These are phyloP conservation scores for Clitopilus hobsonii DNA, from an alignment of 768 basidiomycete genomes.

Conservation along the genomic window DNA sequence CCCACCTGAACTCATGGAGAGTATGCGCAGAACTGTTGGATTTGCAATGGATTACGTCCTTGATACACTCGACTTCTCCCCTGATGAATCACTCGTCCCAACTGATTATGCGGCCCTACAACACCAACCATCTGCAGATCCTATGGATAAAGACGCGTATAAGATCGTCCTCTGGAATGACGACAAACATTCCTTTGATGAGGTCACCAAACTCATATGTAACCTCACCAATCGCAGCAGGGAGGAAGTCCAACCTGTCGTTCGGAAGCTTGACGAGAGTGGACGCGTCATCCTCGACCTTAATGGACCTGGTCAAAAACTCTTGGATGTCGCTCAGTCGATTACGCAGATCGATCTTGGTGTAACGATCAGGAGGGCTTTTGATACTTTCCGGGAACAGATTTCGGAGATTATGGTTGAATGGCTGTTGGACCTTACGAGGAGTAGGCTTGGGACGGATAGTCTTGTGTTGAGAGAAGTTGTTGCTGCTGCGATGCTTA, in stretches of 20 bases:
- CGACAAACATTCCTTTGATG: constrained; percentile 92
- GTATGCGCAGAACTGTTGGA: constrained; percentile 67
- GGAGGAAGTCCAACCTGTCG: constrained; percentile 54
- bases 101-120: constrained; percentile 64
- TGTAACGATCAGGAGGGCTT: constrained; percentile 81
- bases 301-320: constrained; percentile 42
- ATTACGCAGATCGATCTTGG: constrained; percentile 88
- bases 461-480: constrained; percentile 66
- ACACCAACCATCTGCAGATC: constrained; percentile 71
- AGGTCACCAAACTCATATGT: constrained; percentile 71
- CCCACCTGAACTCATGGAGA: constrained; percentile 66
- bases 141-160: constrained; percentile 74
- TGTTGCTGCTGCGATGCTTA: constrained; percentile 64
- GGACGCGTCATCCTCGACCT: constrained; percentile 86
- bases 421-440: constrained; percentile 79
- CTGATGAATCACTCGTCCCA: constrained; percentile 71
- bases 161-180: constrained; percentile 93
- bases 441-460: constrained; percentile 65
- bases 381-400: constrained; percentile 88
- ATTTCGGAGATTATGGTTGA: constrained; percentile 79
- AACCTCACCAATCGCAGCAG: constrained; percentile 49
- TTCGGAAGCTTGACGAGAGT: constrained; percentile 63
- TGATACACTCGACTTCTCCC: constrained; percentile 77
- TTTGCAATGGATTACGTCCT: constrained; percentile 82
- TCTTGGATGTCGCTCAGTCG: constrained; percentile 75